phyloP scores from a whole-genome alignment of 495 filamentous ascomycete genomes.

The Stereocaulon alpinum region DNA sequence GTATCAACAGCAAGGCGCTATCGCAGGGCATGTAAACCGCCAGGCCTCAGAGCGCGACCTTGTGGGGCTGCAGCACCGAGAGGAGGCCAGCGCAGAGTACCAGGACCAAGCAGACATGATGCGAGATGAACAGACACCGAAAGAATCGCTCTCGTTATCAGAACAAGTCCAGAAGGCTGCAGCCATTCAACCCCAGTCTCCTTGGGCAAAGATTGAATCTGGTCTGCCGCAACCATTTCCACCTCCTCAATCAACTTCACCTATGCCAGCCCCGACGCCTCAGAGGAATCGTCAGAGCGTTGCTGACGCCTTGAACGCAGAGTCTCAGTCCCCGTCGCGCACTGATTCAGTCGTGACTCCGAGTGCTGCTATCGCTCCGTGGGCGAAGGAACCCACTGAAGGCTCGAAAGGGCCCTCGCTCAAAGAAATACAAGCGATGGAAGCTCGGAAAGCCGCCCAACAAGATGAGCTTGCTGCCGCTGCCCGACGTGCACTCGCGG shows the following conservation, averaged over 20 bases:
- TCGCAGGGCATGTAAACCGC: slow-evolving; percentile 4
- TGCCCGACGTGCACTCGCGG: slow-evolving; percentile 60
- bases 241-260: slow-evolving; percentile 59
- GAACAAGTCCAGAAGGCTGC: slow-evolving; percentile 81
- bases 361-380: slow-evolving; percentile 70
- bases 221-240: slow-evolving; percentile 72
- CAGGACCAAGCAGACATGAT: slow-evolving; percentile 21
- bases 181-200: slow-evolving; percentile 46
- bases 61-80: slow-evolving; percentile 17
- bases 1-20: slow-evolving; percentile 5
- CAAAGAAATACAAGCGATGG: slow-evolving; percentile 93
- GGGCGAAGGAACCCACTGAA: slow-evolving; percentile 78
- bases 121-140: slow-evolving; percentile 18
- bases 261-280: slow-evolving; percentile 75
- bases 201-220: slow-evolving; percentile 49
- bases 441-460: slow-evolving; percentile 88
- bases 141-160: slow-evolving; percentile 54
- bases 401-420: slow-evolving; percentile 79
- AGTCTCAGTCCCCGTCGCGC: slow-evolving; percentile 62
- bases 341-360: slow-evolving; percentile 54
- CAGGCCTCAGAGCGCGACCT: slow-evolving; percentile 8
- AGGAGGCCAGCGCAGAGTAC: slow-evolving; percentile 18
- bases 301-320: slow-evolving; percentile 65
- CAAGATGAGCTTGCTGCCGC: slow-evolving; percentile 75
- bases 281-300: slow-evolving; percentile 75